Evolutionary conservation across 495 filamentous ascomycete genomes (phyloP).

Genomic region (Cercophora newfieldiana): DNA sequence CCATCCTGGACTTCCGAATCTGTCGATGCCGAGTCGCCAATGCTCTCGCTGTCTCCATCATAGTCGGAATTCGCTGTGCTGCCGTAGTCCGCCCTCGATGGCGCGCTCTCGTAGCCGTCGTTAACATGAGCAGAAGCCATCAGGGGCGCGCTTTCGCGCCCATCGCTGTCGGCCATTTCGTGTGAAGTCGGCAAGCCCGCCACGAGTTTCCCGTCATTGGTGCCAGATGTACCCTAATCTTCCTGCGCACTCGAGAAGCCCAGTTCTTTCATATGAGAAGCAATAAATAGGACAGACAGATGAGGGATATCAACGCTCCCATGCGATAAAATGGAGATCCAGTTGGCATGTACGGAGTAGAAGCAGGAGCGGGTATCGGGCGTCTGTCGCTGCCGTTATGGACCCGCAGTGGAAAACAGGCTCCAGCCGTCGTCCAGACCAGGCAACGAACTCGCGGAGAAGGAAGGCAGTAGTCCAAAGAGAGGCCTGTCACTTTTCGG

Average conservation of each 20-base stretch:
- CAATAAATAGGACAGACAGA: not conserved
- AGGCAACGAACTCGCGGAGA: not conserved
- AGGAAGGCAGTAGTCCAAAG: not conserved
- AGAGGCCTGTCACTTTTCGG: not conserved
- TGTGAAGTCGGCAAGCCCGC: not conserved
- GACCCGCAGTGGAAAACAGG: not conserved
- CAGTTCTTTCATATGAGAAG: not conserved
- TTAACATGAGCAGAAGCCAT: not conserved
- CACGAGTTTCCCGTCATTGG: not conserved
- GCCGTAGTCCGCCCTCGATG: conserved; percentile 8
- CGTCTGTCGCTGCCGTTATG: not conserved
- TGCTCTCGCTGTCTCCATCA: not conserved
- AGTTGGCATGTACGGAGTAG: not conserved
- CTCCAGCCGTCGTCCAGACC: not conserved
- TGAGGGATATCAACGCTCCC: not conserved
- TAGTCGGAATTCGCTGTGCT: not conserved
- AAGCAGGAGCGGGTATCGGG: not conserved
- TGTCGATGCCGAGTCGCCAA: not conserved
- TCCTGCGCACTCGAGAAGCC: not conserved
- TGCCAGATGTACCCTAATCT: not conserved
- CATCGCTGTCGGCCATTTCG: conserved; percentile 17
- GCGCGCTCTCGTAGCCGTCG: not conserved
- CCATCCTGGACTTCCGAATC: conserved; percentile 35
- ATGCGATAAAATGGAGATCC: not conserved
- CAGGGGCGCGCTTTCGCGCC: conserved; percentile 10